A percentile compares a stretch with the other conserved stretches of the same genome.
phyloP scores from a whole-genome alignment of 805 yeast genomes.

The Pichia californica region DNA sequence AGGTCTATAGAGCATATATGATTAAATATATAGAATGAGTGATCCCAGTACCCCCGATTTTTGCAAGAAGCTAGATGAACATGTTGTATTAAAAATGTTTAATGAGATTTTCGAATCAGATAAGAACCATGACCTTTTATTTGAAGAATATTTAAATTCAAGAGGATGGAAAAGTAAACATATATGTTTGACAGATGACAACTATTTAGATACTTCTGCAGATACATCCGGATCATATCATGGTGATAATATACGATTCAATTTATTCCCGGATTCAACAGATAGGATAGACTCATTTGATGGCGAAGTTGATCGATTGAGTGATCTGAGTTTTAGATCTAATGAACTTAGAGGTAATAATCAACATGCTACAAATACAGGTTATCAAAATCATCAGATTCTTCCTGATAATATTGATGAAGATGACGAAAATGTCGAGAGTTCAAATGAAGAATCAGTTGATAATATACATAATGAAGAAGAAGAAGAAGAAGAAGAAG shows the following conservation, averaged over 20 bases:
- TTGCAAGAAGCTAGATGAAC: too few relatives aligned
- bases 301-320: conserved; percentile 3
- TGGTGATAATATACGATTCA: not conserved
- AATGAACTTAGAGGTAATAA: too few relatives aligned
- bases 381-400: too few relatives aligned
- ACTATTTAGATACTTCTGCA: not conserved
- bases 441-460: too few relatives aligned
- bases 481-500: too few relatives aligned
- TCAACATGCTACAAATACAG: not conserved
- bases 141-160: not conserved
- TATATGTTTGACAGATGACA: not conserved
- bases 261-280: conserved; percentile 3
- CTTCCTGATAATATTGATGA: not conserved
- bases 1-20: too few relatives aligned
- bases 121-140: not conserved
- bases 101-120: not conserved
- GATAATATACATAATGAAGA: too few relatives aligned
- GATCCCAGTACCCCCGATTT: too few relatives aligned
- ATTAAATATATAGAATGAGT: too few relatives aligned
- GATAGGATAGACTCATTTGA: conserved; percentile 2
- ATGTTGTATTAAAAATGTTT: too few relatives aligned
- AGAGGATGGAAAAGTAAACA: conserved; percentile 3
- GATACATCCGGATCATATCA: conserved; percentile 1
- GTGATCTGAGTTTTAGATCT: conserved; percentile 1
- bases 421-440: too few relatives aligned